Conservation (phyloP, 805 yeast species). For the Debaryomyces maramus region DNA sequence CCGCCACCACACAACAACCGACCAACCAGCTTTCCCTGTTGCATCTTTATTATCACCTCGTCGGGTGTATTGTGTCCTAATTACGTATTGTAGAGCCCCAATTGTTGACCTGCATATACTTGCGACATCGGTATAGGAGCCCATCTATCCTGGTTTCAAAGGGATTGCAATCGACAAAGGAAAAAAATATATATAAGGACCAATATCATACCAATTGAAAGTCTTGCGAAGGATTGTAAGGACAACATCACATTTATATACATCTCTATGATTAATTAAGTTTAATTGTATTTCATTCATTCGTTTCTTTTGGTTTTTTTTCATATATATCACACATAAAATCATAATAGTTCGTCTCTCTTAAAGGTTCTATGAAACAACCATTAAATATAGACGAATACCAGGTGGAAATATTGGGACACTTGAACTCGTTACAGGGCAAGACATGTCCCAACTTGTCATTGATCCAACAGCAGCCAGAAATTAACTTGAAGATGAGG, state of each 20-base stretch:
- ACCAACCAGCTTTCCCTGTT: too few relatives aligned
- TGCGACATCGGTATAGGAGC: too few relatives aligned
- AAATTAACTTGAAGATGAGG: slow-evolving; percentile 44
- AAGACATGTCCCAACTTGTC: slow-evolving; percentile 30
- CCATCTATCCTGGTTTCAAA: slow-evolving; percentile 2
- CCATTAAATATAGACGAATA: slow-evolving; percentile 32
- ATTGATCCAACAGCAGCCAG: slow-evolving; percentile 47
- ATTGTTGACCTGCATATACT: too few relatives aligned
- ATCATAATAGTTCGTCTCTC: neutral
- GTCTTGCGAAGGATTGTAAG: neutral
- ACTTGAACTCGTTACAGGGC: slow-evolving; percentile 31
- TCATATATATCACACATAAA: slow-evolving; percentile 2
- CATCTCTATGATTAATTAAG: slow-evolving; percentile 1
- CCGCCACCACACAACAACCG: too few relatives aligned
- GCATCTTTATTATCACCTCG: too few relatives aligned
- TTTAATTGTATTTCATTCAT: slow-evolving; percentile 3
- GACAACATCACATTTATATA: neutral
- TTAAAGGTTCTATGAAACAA: slow-evolving; percentile 10
- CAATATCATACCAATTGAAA: neutral
- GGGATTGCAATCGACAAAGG: neutral
- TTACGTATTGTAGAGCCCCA: too few relatives aligned
- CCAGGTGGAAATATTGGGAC: slow-evolving; percentile 41
- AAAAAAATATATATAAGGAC: slow-evolving; percentile 1
- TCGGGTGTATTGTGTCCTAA: too few relatives aligned
- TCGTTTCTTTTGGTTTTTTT: slow-evolving; percentile 3